Conservation (phyloP, 163 green algal species). For the Scenedesmus sp. region DNA sequence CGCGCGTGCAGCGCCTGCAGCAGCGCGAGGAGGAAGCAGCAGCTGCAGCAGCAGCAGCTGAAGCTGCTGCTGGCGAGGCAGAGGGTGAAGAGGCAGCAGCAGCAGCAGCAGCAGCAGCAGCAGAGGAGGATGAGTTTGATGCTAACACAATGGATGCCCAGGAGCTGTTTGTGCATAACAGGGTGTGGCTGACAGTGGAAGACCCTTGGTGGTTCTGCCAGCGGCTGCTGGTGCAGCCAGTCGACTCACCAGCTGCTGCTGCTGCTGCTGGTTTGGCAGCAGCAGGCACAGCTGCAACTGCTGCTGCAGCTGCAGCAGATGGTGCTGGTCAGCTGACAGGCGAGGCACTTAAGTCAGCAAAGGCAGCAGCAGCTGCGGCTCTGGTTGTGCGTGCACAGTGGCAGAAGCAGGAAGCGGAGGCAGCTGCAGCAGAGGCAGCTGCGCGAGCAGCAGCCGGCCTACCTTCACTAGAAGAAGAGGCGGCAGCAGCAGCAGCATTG, state of each 20-base stretch:
- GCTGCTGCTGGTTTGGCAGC: not conserved
- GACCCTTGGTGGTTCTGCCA: slow-evolving; percentile 50
- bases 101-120: no score
- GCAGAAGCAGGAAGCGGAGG: slow-evolving; percentile 47
- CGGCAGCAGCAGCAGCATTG: not conserved
- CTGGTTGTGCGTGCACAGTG: not conserved
- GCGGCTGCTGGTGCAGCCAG: slow-evolving; percentile 36
- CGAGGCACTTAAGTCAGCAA: not conserved
- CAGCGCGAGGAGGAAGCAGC: not conserved
- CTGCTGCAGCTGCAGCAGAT: not conserved
- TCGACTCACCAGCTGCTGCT: not conserved
- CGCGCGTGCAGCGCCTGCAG: not conserved
- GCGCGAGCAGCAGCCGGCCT: not conserved
- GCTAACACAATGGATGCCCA: slow-evolving; percentile 10
- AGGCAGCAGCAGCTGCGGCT: slow-evolving; percentile 40
- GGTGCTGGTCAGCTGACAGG: not conserved
- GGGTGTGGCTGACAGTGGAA: slow-evolving; percentile 20
- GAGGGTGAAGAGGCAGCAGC: slow-evolving; percentile 26
- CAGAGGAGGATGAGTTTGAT: slow-evolving; percentile 29
- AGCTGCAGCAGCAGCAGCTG: not conserved
- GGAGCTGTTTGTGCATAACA: slow-evolving; percentile 51
- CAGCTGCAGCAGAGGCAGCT: slow-evolving; percentile 23
- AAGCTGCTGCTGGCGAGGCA: not conserved
- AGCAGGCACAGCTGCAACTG: not conserved
- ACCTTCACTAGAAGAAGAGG: not conserved